Evolutionary conservation across 306 rosid species (phyloP).

Genomic region (Canavalia ensiformis): DNA sequence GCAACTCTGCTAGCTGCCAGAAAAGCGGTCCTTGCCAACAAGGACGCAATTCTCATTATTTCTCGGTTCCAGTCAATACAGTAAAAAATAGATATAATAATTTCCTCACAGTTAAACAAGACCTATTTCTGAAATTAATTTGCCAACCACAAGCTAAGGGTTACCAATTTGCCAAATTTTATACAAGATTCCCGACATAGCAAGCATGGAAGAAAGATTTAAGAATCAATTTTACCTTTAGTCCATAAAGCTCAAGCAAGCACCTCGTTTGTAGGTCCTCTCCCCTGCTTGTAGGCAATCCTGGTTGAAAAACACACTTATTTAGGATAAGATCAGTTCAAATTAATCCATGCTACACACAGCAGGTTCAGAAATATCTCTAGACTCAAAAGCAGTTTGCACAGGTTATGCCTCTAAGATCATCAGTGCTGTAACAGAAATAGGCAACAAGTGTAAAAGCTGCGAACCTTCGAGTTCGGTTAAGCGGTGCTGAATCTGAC

Average conservation of each 20-base stretch:
- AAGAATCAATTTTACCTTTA: conserved; percentile 73
- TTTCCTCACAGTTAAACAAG: conserved; percentile 21
- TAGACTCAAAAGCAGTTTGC: background rate
- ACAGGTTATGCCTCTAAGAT: background rate
- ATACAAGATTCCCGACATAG: conserved; percentile 4
- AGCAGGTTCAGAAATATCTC: background rate
- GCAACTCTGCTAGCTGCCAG: conserved; percentile 88
- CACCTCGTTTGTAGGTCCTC: conserved; percentile 88
- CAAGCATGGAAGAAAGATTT: conserved; percentile 36
- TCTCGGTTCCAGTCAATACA: conserved; percentile 47
- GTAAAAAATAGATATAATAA: conserved; percentile 6
- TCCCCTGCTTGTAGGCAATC: conserved; percentile 83
- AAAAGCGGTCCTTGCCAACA: conserved; percentile 61
- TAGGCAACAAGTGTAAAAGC: no score
- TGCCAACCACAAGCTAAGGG: background rate
- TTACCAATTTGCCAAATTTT: background rate
- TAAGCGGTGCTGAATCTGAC: conserved; percentile 68
- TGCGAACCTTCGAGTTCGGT: conserved; percentile 78
- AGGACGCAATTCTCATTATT: conserved; percentile 69
- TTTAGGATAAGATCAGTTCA: conserved; percentile 3
- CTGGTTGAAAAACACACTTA: conserved; percentile 55
- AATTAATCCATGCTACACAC: conserved; percentile 7
- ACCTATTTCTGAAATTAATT: conserved; percentile 6
- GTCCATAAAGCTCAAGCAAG: conserved; percentile 88
- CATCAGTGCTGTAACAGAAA: no score